A percentile compares a stretch with the other conserved stretches of the same genome.
phyloP scores from a whole-genome alignment of 2,329 filamentous ascomycete species.

The Annulohypoxylon truncatum region DNA sequence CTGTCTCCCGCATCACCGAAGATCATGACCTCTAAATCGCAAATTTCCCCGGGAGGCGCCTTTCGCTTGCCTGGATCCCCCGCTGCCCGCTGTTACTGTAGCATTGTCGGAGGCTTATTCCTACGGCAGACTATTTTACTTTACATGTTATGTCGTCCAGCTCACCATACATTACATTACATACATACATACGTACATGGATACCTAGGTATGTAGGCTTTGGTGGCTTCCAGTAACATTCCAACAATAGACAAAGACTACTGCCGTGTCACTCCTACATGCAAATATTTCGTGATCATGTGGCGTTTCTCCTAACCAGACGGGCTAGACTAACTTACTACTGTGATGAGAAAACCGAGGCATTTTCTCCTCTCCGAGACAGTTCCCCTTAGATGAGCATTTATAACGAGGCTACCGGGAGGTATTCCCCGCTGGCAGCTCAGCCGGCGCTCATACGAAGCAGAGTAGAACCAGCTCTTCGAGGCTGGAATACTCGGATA shows the following conservation, averaged over 20 bases:
- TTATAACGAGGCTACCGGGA: not conserved
- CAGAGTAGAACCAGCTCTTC: not conserved
- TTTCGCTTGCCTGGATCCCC: conserved; percentile 2
- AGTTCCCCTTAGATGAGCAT: not conserved
- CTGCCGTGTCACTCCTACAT: not conserved
- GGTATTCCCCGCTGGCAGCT: not conserved
- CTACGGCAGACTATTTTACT: no score
- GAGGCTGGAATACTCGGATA: not conserved
- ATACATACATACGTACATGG: not conserved
- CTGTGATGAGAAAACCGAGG: not conserved
- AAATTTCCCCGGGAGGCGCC: not conserved
- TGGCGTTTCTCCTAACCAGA: not conserved
- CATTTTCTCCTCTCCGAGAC: not conserved
- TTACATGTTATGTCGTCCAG: no score
- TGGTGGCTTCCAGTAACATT: not conserved
- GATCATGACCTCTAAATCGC: conserved; percentile 16
- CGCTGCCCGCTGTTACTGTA: conserved; percentile 3
- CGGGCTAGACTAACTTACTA: not conserved
- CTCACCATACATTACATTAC: not conserved
- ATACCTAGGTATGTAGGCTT: not conserved
- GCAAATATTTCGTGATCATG: not conserved
- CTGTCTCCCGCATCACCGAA: conserved; percentile 5
- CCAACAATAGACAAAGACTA: not conserved
- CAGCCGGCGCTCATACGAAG: not conserved
- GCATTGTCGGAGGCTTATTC: not conserved